Percentiles rank a stretch among this genome's conserved stretches.
Evolutionary conservation across 2,329 filamentous ascomycete species (phyloP).

Genomic region (Acrocalymma vagum): DNA sequence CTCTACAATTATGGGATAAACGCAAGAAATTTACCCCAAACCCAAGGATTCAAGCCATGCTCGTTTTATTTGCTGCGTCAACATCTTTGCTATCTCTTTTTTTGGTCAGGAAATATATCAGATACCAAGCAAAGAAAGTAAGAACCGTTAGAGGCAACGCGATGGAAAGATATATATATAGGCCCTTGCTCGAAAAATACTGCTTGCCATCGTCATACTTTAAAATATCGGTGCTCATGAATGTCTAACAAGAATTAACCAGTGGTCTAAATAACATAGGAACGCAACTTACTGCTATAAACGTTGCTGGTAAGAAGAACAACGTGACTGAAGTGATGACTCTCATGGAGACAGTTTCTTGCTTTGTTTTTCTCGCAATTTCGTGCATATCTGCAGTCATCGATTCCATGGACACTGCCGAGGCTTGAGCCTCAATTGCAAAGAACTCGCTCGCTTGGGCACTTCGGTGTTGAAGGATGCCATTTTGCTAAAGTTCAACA

Average conservation of each 20-base stretch:
- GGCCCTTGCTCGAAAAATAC: conserved; percentile 21
- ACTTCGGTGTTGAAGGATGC: conserved; percentile 44
- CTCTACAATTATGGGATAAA: no score
- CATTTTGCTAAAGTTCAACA: conserved; percentile 38
- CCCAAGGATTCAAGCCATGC: no score
- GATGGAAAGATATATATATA: conserved; percentile 42
- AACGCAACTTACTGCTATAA: conserved; percentile 51
- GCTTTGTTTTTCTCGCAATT: conserved; percentile 46
- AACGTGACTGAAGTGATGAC: conserved; percentile 54
- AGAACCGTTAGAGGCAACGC: conserved; percentile 45
- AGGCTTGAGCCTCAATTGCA: conserved; percentile 23
- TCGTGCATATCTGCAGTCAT: conserved; percentile 34
- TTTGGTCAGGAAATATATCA: conserved; percentile 41
- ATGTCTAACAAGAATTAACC: conserved; percentile 37
- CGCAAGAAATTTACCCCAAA: no score
- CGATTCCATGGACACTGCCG: conserved; percentile 39
- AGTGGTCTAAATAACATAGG: no score
- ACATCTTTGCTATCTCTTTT: conserved; percentile 1
- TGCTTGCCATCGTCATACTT: conserved; percentile 22
- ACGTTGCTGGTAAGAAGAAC: conserved; percentile 54
- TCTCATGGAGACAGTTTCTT: conserved; percentile 53
- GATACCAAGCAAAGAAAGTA: conserved; percentile 46
- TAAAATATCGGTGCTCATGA: conserved; percentile 53
- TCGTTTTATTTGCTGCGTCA: no score
- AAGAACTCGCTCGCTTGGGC: conserved; percentile 38